Conservation (phyloP, 2,329 filamentous ascomycete genomes). For the Lecanicillium sp. region DNA sequence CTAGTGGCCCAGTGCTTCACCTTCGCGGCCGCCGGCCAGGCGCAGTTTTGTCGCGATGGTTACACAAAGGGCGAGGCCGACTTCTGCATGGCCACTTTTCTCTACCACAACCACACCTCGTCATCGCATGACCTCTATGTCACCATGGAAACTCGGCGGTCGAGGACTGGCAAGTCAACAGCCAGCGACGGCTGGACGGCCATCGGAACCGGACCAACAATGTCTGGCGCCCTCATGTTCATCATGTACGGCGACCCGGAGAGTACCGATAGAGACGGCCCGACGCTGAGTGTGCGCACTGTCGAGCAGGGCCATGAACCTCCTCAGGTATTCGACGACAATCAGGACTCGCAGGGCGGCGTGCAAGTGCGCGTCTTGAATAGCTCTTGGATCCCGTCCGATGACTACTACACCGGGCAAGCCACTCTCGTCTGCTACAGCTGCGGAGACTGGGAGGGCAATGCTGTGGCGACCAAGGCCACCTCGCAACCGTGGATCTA, state of each 20-base stretch:
- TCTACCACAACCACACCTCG: constrained; percentile 10
- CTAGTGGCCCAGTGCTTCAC: background rate
- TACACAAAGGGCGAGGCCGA: background rate
- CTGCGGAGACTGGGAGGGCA: constrained; percentile 6
- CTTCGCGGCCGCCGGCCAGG: background rate
- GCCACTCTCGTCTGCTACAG: constrained; percentile 4
- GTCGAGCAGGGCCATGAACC: constrained; percentile 2
- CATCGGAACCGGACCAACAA: constrained; percentile 7
- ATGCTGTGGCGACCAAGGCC: background rate
- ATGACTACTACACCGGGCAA: background rate
- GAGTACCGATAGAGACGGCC: background rate
- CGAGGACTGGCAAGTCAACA: constrained; percentile 1
- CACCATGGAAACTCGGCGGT: constrained; percentile 4
- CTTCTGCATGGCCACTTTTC: constrained; percentile 7
- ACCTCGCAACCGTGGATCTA: constrained; percentile 8
- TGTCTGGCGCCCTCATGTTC: constrained; percentile 9
- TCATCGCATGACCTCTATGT: constrained; percentile 8
- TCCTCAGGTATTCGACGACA: constrained; percentile 1
- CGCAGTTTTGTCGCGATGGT: constrained; percentile 8
- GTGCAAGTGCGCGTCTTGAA: constrained; percentile 6
- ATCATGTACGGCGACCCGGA: constrained; percentile 8
- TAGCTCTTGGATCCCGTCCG: constrained; percentile 1
- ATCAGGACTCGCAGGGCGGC: background rate
- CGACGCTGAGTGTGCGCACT: constrained; percentile 8
- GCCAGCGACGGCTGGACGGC: constrained; percentile 7